phyloP scores from a whole-genome alignment of 2,329 filamentous ascomycete species.

The Sporothrix schenckii region DNA sequence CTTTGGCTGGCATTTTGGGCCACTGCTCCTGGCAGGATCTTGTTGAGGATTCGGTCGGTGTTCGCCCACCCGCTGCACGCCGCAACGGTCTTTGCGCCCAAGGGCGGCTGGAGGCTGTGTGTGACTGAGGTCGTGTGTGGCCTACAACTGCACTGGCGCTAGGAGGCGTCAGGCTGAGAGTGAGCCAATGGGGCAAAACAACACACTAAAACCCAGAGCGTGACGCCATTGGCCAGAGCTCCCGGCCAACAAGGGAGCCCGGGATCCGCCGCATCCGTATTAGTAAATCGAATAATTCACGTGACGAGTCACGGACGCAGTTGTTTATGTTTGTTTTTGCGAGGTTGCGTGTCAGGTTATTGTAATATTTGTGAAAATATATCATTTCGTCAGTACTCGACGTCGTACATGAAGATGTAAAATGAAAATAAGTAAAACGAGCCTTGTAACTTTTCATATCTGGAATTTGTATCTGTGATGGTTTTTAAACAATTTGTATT shows the following conservation, averaged over 20 bases:
- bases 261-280: constrained; percentile 5
- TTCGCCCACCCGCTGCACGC: constrained; percentile 4
- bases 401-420: too few relatives aligned
- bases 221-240: constrained; percentile 27
- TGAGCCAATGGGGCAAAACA: constrained; percentile 2
- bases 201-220: neutral
- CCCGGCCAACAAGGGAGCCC: neutral
- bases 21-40: neutral
- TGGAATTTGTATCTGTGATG: too few relatives aligned
- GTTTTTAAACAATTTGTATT: too few relatives aligned
- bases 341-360: too few relatives aligned
- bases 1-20: neutral
- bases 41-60: constrained; percentile 15
- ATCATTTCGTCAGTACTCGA: too few relatives aligned
- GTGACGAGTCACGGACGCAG: neutral
- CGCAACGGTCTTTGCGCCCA: neutral
- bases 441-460: too few relatives aligned
- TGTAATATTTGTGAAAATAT: neutral
- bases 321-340: too few relatives aligned
- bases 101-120: neutral
- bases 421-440: neutral
- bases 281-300: neutral
- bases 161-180: neutral
- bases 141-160: constrained; percentile 4
- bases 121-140: constrained; percentile 14